Evolutionary conservation across 192 early-diverging fungal genomes (phyloP), one percentile per base, ranked within the genome.

Genomic region (Coemansia sp.): DNA sequence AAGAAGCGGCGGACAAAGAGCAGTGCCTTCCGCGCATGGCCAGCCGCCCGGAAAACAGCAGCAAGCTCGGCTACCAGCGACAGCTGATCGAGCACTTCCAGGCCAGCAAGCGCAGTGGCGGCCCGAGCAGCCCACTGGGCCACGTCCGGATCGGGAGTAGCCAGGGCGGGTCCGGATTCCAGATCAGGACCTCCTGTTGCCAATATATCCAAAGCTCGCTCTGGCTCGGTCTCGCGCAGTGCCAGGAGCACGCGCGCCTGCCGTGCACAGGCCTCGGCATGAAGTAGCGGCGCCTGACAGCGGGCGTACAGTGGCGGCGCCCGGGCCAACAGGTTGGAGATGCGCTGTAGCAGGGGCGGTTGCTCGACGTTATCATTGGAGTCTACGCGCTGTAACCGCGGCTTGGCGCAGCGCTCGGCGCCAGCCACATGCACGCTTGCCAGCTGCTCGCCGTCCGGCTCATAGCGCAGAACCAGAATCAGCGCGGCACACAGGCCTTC

Each of bases 401-500:
- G 6, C 16, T 44, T 27, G n/a, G 23, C 23, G 13, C 14, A 29
- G 29, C 35, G 41, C 25, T 32, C 42, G 14, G 33, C 33, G 8
- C 23, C 48, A 5, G 10, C 12, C 20, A 50, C 33, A 33, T 49
- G 54, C 18, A 58, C 43, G 21, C 23, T 28, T 16, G 28, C 61
- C 19, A 45, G 50, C 35, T 37, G 54, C 36, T 56, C 67, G 26
- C 44, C 32, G 5, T 8, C 26, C n/a, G n/a, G n/a, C n/a, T n/a
- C n/a, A n/a, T n/a, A n/a, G n/a, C n/a, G n/a, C n/a, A n/a, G n/a
- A n/a, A n/a, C n/a, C 36, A 47, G 53, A 33, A 71, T 31, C 18
- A 77, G 63, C 22, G 75, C 64, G 1, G 75, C 64, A 31, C 63
- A 72, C 29, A 67, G 72, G 1, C 67, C 75, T 23, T 77, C 75